Base-by-base conservation (phyloP, 805 yeast species). In the Yamadazyma paraphyllophila region DNA sequence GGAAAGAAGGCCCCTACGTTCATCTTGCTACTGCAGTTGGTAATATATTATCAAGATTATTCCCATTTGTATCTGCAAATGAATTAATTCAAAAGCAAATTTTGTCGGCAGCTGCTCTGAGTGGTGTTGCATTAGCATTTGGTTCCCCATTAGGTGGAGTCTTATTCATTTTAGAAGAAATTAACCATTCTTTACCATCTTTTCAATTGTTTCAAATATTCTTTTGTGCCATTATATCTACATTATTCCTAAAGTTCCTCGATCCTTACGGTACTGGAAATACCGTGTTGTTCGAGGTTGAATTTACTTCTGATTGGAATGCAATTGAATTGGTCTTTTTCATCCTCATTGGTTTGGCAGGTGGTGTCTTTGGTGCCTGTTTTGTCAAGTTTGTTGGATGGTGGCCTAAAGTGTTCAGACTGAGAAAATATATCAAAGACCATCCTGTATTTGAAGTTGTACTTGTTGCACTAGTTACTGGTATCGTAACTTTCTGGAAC, bases 1-100 rank as follows among this genome's bases (percentile, higher is more conserved):
- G 85, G 1, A 80, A 80, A 57, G 85, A 80, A 47, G 85, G 85
- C 2, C 85, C 85, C 0, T 80, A 71, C 54, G 85, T 80, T 16
- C 85, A 80, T 57, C 65, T 80, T 39, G 81, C 83, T 0, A 67
- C 83, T 2, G 76, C 80, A 50, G 80, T 77, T 16, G 85, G 85
- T 3, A 80, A 80, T 52, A 70, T 80, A 14, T 54, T 71, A n/a
- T 63, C 77, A 35, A 60, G 85, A 32, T 51, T 67, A 31, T 78
- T 77, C 52, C 64, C 71, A 1, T 70, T 67, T 52, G 77, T 75
- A 41, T 57, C 71, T 44, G 57, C 64, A 6, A 79, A 78, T 52
- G 83, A 78, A 35, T 59, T 77, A 20, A 67, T 76, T 44, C 67
- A 77, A 43, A 69, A 82, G 43, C 82, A 77, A 50, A 70, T 80